phyloP scores from a whole-genome alignment of 164 flowering plant genomes.

The Euptelea pleiosperma region DNA sequence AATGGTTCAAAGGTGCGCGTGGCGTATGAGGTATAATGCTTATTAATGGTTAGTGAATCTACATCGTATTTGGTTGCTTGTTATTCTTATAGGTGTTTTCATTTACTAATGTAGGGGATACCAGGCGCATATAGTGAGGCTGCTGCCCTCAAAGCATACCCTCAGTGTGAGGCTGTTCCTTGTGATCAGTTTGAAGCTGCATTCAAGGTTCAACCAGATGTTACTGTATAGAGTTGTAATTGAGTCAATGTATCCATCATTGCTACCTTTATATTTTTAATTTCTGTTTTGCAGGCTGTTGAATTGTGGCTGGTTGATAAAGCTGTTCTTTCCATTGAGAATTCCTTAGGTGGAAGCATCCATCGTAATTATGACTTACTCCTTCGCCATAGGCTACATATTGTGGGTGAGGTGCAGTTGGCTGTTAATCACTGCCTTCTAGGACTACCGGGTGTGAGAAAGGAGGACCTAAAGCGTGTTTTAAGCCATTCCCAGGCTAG shows the following conservation, averaged over 20 bases:
- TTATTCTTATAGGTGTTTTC: conserved; percentile 4
- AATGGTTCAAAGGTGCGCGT: conserved; percentile 43
- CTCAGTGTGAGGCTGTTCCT: conserved; percentile 63
- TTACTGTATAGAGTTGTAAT: background rate
- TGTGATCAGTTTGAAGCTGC: conserved; percentile 69
- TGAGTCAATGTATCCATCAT: background rate
- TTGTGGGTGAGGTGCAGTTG: conserved; percentile 72
- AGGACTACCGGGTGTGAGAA: conserved; percentile 59
- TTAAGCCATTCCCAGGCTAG: conserved; percentile 65
- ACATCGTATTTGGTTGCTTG: background rate
- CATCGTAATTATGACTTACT: conserved; percentile 73
- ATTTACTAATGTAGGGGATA: conserved; percentile 38
- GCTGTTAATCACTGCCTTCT: conserved; percentile 58
- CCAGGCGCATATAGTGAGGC: conserved; percentile 63
- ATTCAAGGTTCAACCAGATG: conserved; percentile 40
- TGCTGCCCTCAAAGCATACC: conserved; percentile 68
- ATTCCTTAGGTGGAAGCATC: conserved; percentile 61
- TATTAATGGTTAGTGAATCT: background rate
- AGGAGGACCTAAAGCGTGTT: conserved; percentile 53
- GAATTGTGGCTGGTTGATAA: conserved; percentile 70
- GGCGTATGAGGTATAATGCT: conserved; percentile 46
- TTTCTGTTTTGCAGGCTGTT: conserved; percentile 47
- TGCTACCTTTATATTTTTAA: background rate
- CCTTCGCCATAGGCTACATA: conserved; percentile 69
- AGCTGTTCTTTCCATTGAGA: conserved; percentile 76